These are phyloP conservation scores for Falciphora oryzae DNA, from an alignment of 2,329 filamentous ascomycete genomes.

Conservation along the genomic window DNA sequence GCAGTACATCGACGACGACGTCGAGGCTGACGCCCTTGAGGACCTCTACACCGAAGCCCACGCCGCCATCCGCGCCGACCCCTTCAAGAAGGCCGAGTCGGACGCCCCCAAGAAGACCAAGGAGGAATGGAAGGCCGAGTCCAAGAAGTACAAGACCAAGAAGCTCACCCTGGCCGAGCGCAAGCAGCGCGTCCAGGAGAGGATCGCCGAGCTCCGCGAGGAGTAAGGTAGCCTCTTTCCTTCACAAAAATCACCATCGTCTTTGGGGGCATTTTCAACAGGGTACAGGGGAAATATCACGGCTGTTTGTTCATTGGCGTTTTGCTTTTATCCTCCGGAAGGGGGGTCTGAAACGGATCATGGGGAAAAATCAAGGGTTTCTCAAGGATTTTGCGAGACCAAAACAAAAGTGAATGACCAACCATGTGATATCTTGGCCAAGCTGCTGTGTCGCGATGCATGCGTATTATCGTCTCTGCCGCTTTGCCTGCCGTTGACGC, in stretches of 20 bases:
- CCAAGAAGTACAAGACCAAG: constrained; percentile 73
- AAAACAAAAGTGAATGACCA: constrained; percentile 11
- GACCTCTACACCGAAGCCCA: constrained; percentile 94
- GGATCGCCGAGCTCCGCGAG: constrained; percentile 75
- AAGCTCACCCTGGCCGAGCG: constrained; percentile 85
- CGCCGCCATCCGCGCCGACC: constrained; percentile 94
- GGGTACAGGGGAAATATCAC: background rate
- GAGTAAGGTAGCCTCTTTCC: constrained; percentile 30
- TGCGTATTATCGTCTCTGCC: background rate
- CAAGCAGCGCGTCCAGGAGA: constrained; percentile 76
- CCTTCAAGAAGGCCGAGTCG: constrained; percentile 83
- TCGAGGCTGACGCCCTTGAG: constrained; percentile 96
- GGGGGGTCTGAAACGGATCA: background rate
- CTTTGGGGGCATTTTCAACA: background rate
- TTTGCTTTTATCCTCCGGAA: constrained; percentile 5
- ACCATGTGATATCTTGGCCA: background rate
- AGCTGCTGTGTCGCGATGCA: background rate
- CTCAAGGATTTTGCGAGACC: constrained; percentile 9
- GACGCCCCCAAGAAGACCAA: constrained; percentile 87
- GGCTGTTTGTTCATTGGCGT: constrained; percentile 9
- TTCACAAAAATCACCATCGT: constrained; percentile 11
- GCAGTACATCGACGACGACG: constrained; percentile 94
- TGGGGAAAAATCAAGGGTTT: constrained; percentile 4
- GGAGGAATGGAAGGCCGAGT: constrained; percentile 94
- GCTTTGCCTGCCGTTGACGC: background rate